Evolutionary conservation across 805 yeast genomes (phyloP).

Genomic region (Lipomyces kockii): DNA sequence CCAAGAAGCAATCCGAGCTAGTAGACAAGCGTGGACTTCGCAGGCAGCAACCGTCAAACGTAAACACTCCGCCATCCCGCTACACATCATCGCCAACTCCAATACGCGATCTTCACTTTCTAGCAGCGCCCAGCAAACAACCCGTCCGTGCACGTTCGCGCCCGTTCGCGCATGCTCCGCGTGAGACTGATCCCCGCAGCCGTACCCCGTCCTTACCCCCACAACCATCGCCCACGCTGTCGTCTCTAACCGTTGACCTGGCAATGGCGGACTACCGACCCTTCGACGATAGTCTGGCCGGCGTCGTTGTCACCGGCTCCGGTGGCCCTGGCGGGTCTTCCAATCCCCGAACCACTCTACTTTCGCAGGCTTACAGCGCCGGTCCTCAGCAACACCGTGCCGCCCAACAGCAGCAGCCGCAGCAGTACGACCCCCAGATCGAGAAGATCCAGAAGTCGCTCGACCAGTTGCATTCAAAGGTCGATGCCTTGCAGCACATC

Average conservation of each 20-base stretch:
- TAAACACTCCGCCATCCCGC: neutral
- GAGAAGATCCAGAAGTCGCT: constrained; percentile 35
- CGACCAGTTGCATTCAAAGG: constrained; percentile 41
- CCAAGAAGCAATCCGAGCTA: neutral
- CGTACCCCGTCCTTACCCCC: neutral
- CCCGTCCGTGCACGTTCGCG: neutral
- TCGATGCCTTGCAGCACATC: constrained; percentile 39
- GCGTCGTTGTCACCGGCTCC: constrained; percentile 24
- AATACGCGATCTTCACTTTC: neutral
- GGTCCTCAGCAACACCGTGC: constrained; percentile 30
- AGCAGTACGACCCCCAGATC: constrained; percentile 37
- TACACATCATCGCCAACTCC: neutral
- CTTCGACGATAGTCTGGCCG: constrained; percentile 28
- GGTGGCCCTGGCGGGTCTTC: constrained; percentile 16
- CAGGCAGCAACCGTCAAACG: neutral
- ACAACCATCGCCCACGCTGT: neutral
- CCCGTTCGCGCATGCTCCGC: neutral
- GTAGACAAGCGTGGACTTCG: neutral
- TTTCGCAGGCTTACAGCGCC: constrained; percentile 14
- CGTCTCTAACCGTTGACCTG: neutral
- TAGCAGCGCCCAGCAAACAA: neutral
- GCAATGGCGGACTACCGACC: constrained; percentile 30
- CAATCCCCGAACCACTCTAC: constrained; percentile 14
- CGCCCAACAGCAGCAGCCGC: constrained; percentile 42
- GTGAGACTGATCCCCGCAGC: constrained; percentile 3